phyloP scores from a whole-genome alignment of 208 protist genomes.

The Trypanosoma theileri region DNA sequence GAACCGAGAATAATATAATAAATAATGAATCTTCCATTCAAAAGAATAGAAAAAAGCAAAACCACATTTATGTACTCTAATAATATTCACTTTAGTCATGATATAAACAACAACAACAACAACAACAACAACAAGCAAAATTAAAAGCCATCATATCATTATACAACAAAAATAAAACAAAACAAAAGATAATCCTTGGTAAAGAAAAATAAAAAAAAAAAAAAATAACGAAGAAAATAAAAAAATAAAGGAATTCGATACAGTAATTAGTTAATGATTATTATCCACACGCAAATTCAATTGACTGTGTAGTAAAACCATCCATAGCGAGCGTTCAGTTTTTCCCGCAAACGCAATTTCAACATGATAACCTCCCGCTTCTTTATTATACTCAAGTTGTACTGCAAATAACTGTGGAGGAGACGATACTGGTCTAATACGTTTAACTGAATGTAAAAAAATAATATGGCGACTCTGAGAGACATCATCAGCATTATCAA shows the following conservation, averaged over 20 bases:
- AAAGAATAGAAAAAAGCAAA: neutral
- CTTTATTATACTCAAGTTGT: slow-evolving; percentile 7
- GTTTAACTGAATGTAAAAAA: neutral
- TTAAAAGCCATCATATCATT: too few species aligned
- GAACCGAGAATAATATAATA: neutral
- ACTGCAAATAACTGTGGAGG: slow-evolving; percentile 8
- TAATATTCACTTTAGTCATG: too few species aligned
- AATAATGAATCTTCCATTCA: neutral
- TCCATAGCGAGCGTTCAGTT: slow-evolving; percentile 7
- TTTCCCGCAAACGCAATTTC: slow-evolving; percentile 15
- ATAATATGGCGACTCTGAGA: slow-evolving; percentile 17
- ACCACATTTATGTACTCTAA: too few species aligned
- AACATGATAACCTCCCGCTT: slow-evolving; percentile 2
- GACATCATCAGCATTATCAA: slow-evolving; percentile 15
- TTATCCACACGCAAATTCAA: neutral
- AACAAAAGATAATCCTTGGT: too few species aligned
- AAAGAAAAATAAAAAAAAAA: neutral
- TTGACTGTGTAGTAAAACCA: slow-evolving; percentile 4
- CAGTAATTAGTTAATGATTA: neutral
- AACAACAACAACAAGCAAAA: too few species aligned
- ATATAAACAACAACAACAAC: too few species aligned
- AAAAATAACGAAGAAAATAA: neutral
- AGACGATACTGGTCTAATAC: slow-evolving; percentile 5
- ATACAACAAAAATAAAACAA: too few species aligned
- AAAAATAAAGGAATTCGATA: neutral